These are phyloP conservation scores for Globisporangium cylindrosporum DNA, from an alignment of 352 stramenopile species.

Conservation along the genomic window DNA sequence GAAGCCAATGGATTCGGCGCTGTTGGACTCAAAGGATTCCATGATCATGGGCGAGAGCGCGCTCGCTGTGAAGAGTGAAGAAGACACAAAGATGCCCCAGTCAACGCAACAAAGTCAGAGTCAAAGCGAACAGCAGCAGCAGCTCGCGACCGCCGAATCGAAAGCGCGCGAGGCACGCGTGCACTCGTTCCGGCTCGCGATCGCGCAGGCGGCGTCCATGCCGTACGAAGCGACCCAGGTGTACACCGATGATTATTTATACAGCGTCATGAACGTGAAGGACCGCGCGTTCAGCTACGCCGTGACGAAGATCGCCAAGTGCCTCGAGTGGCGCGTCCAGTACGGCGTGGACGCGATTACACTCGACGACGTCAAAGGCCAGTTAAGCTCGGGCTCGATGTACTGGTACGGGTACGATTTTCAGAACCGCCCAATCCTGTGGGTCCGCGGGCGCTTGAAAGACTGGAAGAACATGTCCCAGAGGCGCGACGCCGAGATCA, in stretches of 20 bases:
- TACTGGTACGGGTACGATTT: slow-evolving; percentile 78
- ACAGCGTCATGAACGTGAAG: slow-evolving; percentile 57
- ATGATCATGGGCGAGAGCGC: neutral
- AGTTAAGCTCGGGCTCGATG: slow-evolving; percentile 52
- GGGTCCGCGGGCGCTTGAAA: slow-evolving; percentile 60
- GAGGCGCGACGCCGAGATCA: slow-evolving; percentile 49
- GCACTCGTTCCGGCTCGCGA: slow-evolving; percentile 46
- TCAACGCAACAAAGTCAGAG: neutral
- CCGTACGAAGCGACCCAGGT: slow-evolving; percentile 37
- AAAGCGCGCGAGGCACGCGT: slow-evolving; percentile 32
- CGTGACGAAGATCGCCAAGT: slow-evolving; percentile 55
- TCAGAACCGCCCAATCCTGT: slow-evolving; percentile 62
- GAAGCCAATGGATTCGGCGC: neutral
- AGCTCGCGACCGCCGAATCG: slow-evolving; percentile 11
- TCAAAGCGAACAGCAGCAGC: neutral
- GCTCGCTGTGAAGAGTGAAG: neutral
- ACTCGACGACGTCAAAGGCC: slow-evolving; percentile 36
- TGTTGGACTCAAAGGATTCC: neutral
- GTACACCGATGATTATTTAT: slow-evolving; percentile 59
- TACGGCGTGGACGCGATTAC: slow-evolving; percentile 42
- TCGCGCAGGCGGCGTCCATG: slow-evolving; percentile 37
- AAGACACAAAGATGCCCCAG: neutral
- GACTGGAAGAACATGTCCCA: slow-evolving; percentile 52
- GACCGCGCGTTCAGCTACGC: slow-evolving; percentile 59
- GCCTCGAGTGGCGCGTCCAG: slow-evolving; percentile 43